phyloP scores from a whole-genome alignment of 140 eudicot genomes.

The Ambrosia hybrid region DNA sequence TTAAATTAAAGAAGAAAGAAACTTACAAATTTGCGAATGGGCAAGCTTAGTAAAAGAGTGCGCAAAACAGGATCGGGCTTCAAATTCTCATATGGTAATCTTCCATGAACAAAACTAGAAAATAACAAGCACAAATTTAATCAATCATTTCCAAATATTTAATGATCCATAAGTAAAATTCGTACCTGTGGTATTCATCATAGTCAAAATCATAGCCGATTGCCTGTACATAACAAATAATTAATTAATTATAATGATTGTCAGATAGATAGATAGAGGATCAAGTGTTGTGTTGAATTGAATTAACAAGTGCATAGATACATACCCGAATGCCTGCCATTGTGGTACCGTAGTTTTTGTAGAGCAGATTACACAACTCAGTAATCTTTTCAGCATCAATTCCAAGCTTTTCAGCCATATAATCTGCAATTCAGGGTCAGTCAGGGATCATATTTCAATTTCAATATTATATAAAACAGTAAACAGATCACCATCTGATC shows the following conservation, averaged over 20 bases:
- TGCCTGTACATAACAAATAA: constrained; percentile 44
- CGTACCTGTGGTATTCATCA: constrained; percentile 85
- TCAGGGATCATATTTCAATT: not conserved
- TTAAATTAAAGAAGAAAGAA: not conserved
- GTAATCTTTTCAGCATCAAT: constrained; percentile 56
- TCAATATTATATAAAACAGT: not conserved
- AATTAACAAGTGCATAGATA: too few relatives aligned
- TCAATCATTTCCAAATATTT: not conserved
- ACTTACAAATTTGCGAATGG: constrained; percentile 84
- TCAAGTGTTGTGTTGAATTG: too few relatives aligned
- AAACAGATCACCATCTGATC: too few relatives aligned
- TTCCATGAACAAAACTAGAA: constrained; percentile 84
- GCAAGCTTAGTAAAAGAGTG: constrained; percentile 72
- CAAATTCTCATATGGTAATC: constrained; percentile 85
- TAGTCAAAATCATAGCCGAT: constrained; percentile 94
- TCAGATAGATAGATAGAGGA: too few relatives aligned
- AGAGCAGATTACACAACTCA: constrained; percentile 60
- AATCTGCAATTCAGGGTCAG: constrained; percentile 40
- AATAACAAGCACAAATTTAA: not conserved
- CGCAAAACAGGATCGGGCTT: constrained; percentile 88
- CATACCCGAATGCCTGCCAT: constrained; percentile 95
- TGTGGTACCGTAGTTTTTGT: constrained; percentile 92
- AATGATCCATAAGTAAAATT: not conserved
- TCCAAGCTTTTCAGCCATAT: constrained; percentile 86
- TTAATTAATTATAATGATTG: too few relatives aligned